Base-by-base conservation (phyloP, 116 monocot genomes). In the Posidonia oceanica region DNA sequence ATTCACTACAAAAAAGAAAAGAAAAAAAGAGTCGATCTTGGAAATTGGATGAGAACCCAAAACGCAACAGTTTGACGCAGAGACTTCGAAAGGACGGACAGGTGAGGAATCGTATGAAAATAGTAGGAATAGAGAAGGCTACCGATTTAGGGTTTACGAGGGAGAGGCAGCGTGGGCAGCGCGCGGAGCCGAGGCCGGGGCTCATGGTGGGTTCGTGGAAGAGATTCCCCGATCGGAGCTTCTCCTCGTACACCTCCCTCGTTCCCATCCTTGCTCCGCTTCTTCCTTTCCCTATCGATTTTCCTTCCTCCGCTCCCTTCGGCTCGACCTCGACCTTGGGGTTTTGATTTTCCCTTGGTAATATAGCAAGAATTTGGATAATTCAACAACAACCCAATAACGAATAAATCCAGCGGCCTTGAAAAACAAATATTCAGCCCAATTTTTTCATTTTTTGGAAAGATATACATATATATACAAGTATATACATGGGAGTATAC, bases 201-300 rank as follows among this genome's bases (percentile, higher is more conserved):
- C 85, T 97, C 21, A 97, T 89, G 57, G 97, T 97, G 36, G 97
- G 97, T 23, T 97, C 97, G 76, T 84, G 87, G 69, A 83, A 70
- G 48, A 95, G 77, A 66, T 92, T 92, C 16, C 87, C 97, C 8
- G 80, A 80, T 21, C 87, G 81, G n/a, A 92, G 88, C 85, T 97
- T 97, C 89, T 97, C 85, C 80, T 91, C 92, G 71, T 97, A 97
- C 14, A 89, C 97, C 69, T 97, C 89, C 64, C 97, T 77, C n/a
- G 97, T 92, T 54, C 92, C 97, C 92, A 97, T 92, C 68, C 21
- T 36, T 36, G 29, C 13, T 52, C 44, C 14, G 6, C 52, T 40
- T 52, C 63, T 3, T 22, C 70, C 64, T 37, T 36, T 64, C 64
- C n/a, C 65, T 0, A 2, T 61, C 20, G 20, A 48, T 48, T 12